phyloP scores from a whole-genome alignment of 2,329 filamentous ascomycete species.

The Diaporthe citriasiana region DNA sequence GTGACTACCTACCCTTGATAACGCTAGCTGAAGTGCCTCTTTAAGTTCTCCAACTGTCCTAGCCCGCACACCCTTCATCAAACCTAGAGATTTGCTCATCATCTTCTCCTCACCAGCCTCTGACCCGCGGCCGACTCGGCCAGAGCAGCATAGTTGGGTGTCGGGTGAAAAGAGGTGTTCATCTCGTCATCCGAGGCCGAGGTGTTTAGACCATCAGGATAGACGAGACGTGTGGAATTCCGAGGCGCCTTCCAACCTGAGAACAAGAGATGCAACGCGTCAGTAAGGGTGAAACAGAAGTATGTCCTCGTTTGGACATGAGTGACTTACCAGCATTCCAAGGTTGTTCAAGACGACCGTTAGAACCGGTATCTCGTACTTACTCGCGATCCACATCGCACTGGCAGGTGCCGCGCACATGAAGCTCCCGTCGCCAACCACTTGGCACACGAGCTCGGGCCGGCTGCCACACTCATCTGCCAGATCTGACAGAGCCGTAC shows the following conservation, averaged over 20 bases:
- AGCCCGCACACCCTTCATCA: conserved; percentile 15
- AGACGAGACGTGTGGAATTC: conserved; percentile 68
- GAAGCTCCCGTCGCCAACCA: conserved; percentile 71
- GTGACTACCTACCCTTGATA: conserved; percentile 6
- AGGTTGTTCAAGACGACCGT: conserved; percentile 71
- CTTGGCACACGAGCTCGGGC: conserved; percentile 65
- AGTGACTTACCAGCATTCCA: conserved; percentile 60
- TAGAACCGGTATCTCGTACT: conserved; percentile 68
- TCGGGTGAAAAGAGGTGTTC: conserved; percentile 71
- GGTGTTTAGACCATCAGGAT: conserved; percentile 68
- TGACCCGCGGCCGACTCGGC: conserved; percentile 26
- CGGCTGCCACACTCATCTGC: conserved; percentile 49
- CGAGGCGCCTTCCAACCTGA: conserved; percentile 59
- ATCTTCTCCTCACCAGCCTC: conserved; percentile 51
- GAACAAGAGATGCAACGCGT: not conserved
- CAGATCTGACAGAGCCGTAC: conserved; percentile 49
- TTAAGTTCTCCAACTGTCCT: conserved; percentile 17
- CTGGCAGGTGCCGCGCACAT: conserved; percentile 68
- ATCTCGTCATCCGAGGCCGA: conserved; percentile 71
- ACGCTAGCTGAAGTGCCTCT: not conserved
- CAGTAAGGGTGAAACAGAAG: not conserved
- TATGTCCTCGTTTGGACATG: not conserved
- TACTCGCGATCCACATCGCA: conserved; percentile 68
- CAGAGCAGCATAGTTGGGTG: conserved; percentile 71
- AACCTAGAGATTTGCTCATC: not conserved